Evolutionary conservation across 352 stramenopile species (phyloP).

Genomic region (Globisporangium emineosum): DNA sequence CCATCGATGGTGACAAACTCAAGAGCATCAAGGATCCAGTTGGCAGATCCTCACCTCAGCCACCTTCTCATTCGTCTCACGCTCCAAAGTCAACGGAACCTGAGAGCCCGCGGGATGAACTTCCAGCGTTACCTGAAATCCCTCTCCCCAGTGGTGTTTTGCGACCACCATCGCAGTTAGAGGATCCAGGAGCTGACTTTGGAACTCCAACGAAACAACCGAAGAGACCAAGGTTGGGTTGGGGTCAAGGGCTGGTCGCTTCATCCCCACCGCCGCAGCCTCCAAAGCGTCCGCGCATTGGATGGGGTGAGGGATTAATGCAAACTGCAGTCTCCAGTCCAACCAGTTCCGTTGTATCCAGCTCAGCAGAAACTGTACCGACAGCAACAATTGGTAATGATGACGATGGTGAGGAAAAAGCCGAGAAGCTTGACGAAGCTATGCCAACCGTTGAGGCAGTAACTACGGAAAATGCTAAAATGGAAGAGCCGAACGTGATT

Average conservation of each 20-base stretch:
- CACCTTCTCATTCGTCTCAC: neutral
- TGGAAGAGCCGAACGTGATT: conserved; percentile 3
- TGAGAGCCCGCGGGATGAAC: conserved; percentile 37
- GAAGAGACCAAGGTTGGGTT: conserved; percentile 70
- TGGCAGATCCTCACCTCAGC: conserved; percentile 9
- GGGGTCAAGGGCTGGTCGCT: conserved; percentile 79
- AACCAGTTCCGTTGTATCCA: conserved; percentile 17
- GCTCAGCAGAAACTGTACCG: neutral
- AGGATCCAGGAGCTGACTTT: conserved; percentile 21
- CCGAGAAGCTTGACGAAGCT: conserved; percentile 1
- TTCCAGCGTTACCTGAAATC: conserved; percentile 64
- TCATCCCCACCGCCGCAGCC: conserved; percentile 49
- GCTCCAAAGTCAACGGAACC: neutral
- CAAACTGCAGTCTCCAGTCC: conserved; percentile 21
- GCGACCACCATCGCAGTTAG: conserved; percentile 7
- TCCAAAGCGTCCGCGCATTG: conserved; percentile 74
- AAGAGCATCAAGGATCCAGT: neutral
- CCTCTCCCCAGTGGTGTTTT: conserved; percentile 30
- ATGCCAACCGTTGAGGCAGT: neutral
- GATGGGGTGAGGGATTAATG: conserved; percentile 78
- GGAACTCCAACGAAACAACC: conserved; percentile 45
- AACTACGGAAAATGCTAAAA: conserved; percentile 3
- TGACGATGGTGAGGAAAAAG: neutral
- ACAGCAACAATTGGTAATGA: neutral
- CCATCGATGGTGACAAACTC: conserved; percentile 3